A percentile compares a stretch with the other conserved stretches of the same genome.
These are phyloP conservation scores for Beta vulgaris DNA, from an alignment of 148 eudicot genomes.

Conservation along the genomic window DNA sequence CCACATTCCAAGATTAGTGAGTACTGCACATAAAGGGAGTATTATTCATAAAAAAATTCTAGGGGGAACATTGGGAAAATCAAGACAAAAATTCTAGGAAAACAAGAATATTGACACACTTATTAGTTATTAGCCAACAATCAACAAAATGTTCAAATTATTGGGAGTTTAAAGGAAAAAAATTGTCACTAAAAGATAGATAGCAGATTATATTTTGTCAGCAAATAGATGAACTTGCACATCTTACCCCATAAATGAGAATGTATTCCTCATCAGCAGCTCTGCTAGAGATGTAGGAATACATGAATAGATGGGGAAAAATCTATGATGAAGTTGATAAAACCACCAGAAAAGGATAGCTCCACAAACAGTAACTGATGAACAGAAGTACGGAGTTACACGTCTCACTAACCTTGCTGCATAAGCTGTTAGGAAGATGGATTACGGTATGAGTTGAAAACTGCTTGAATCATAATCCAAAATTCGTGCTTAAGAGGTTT, in stretches of 20 bases:
- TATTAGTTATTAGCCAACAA: not conserved
- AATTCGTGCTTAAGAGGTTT: too few relatives aligned
- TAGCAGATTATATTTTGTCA: not conserved
- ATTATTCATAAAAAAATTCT: too few relatives aligned
- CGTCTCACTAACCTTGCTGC: not conserved
- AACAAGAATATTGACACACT: not conserved
- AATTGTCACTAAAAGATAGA: not conserved
- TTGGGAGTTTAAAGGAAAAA: not conserved
- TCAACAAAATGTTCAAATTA: not conserved
- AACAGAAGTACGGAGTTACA: not conserved
- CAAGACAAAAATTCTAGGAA: not conserved
- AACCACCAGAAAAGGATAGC: not conserved
- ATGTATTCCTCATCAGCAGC: not conserved
- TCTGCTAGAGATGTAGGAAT: not conserved
- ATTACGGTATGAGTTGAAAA: not conserved
- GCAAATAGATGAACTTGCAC: not conserved
- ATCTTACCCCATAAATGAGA: not conserved
- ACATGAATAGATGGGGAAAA: not conserved
- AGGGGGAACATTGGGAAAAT: not conserved
- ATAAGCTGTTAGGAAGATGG: not conserved
- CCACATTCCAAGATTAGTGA: not conserved
- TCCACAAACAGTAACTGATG: not conserved
- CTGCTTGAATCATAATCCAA: not conserved
- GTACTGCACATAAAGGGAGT: not conserved
- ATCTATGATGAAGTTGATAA: not conserved